phyloP scores from a whole-genome alignment of 768 basidiomycete species.

The Amanita molliuscula region DNA sequence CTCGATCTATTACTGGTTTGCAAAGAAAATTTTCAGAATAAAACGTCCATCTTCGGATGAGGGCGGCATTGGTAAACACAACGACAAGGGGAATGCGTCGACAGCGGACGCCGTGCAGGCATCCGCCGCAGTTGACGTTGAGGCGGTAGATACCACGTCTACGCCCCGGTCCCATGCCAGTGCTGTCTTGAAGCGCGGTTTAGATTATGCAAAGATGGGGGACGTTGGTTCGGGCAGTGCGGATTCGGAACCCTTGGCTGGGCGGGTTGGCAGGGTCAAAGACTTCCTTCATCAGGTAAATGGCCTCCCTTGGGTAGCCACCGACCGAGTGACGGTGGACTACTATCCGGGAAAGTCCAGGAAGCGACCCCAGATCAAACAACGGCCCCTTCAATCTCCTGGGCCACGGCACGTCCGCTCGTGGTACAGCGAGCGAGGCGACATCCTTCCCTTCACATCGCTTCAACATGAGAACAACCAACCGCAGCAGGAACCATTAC shows the following conservation, averaged over 20 bases:
- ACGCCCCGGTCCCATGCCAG: background rate
- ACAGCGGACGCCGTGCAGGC: background rate
- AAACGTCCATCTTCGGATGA: background rate
- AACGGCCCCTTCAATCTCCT: conserved; percentile 2
- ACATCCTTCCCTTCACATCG: background rate
- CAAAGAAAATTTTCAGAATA: background rate
- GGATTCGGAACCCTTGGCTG: conserved; percentile 18
- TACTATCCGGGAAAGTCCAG: conserved; percentile 27
- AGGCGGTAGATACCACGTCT: background rate
- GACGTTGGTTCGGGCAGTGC: conserved; percentile 29
- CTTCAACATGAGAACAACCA: background rate
- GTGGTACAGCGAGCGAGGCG: conserved; percentile 15
- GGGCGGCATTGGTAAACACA: background rate
- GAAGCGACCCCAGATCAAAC: conserved; percentile 10
- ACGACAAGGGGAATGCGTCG: background rate
- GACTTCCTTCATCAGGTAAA: conserved; percentile 25
- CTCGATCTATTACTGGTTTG: background rate
- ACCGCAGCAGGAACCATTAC: background rate
- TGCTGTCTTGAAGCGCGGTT: conserved; percentile 22
- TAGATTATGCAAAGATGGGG: conserved; percentile 42
- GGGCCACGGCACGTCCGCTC: conserved; percentile 16
- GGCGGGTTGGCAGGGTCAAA: conserved; percentile 23
- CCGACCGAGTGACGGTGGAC: conserved; percentile 29
- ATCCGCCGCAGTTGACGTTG: background rate
- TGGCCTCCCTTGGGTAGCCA: conserved; percentile 33